These are phyloP conservation scores for Neurospora pannonica DNA, from an alignment of 495 filamentous ascomycete genomes.

Conservation along the genomic window DNA sequence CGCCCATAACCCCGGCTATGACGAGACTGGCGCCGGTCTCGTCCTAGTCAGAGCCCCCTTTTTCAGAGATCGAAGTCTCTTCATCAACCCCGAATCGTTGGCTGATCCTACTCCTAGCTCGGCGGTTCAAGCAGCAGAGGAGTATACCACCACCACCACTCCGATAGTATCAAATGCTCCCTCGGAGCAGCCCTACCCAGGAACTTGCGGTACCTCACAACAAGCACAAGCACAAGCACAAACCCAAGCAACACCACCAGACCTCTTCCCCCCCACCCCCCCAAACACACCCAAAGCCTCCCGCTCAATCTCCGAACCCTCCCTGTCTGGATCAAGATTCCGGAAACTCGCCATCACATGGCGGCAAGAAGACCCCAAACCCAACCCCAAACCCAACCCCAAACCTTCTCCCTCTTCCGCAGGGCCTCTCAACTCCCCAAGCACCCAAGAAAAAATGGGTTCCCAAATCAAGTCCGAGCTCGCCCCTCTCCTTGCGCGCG, in stretches of 20 bases:
- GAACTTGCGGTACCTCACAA: not conserved
- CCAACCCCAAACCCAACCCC: not conserved
- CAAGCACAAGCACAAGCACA: not conserved
- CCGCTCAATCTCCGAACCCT: not conserved
- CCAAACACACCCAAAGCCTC: not conserved
- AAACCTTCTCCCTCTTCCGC: not conserved
- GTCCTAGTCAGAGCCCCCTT: slow-evolving; percentile 3
- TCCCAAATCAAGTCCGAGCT: not conserved
- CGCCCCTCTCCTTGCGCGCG: not conserved
- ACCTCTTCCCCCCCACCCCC: not conserved
- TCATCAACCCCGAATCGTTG: not conserved
- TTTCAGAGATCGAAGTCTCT: not conserved
- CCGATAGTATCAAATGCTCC: not conserved
- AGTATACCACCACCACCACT: not conserved
- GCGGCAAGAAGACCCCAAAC: not conserved
- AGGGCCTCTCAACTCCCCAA: not conserved
- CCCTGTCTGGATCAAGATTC: not conserved
- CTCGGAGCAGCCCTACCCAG: not conserved
- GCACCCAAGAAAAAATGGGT: not conserved
- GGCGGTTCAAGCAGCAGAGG: not conserved
- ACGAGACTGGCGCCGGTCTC: not conserved
- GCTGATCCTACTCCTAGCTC: not conserved
- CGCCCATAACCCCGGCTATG: not conserved
- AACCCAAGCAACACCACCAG: not conserved
- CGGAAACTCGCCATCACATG: not conserved